Base-by-base conservation (phyloP, 1,284 basidiomycete species). In the Cryptococcus deneoformans region DNA sequence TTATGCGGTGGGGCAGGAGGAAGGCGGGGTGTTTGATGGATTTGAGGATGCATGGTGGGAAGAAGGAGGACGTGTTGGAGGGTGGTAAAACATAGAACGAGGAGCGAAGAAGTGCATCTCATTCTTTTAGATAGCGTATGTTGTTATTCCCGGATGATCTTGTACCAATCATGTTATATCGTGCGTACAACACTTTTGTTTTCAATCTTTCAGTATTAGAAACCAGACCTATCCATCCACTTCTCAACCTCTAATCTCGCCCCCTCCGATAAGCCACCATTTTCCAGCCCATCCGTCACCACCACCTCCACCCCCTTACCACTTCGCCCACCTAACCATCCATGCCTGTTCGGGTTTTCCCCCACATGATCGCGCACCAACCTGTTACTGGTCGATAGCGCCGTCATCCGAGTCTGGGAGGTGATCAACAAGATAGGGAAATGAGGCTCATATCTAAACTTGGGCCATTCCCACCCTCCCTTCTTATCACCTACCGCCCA, bases 371-470 rank as follows among this genome's bases (percentile, higher is more conserved):
- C 62, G 29, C 59, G 57, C 14, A 59, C 42, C 29, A 57, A 40
- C 36, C 57, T 24, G 52, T 59, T 60, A 2, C 34, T 38, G 14
- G 46, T 44, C 11, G 46, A 47, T 8, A 47, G 46, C 16, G 7
- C 20, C 12, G 20, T 47, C 16, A 47, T n/a, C 16, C 29, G 46
- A 12, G 16, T 5, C 14, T 24, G 20, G 7, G 46, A 47, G 14
- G 46, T 48, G 51, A 35, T 40, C 20, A 47, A 29, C 16, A 47
- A 29, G 46, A 47, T 47, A 12, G 46, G 86, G 70, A 88, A 88
- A 45, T 78, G 79, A 2, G 84, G 83, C 65, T 87, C 86, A 64
- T 82, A 87, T 58, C 80, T 75, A 67, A 87, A 87, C 63, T 82
- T 81, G 0, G 82, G 81, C 64, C 67, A 72, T 52, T 52, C 52